Percentiles rank a stretch among this genome's conserved stretches.
Conservation (phyloP, 495 filamentous ascomycete species). For the Antarctomyces pellizariae region DNA sequence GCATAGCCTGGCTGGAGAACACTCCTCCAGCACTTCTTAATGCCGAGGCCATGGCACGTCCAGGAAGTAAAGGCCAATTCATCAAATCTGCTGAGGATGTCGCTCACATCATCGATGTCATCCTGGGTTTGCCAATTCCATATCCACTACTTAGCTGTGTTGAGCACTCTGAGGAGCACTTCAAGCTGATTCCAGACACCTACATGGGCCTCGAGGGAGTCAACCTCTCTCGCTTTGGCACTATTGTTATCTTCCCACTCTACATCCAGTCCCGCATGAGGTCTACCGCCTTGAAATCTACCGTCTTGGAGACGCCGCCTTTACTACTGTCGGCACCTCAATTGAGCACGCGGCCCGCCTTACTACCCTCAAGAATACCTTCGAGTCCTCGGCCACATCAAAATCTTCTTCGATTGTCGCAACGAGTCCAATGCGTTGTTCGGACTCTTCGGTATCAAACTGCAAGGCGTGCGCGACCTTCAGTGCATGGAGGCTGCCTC, state of each 20-base stretch:
- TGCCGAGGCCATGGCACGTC: no score
- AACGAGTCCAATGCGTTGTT: slow-evolving; percentile 28
- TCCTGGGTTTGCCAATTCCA: no score
- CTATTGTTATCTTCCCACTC: slow-evolving; percentile 23
- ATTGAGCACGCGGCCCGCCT: slow-evolving; percentile 5
- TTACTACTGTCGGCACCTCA: slow-evolving; percentile 10
- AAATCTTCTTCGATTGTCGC: slow-evolving; percentile 33
- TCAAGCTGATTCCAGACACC: no score
- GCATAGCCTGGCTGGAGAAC: no score
- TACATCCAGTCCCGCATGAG: slow-evolving; percentile 11
- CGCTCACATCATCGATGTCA: no score
- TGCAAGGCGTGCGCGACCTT: slow-evolving; percentile 23
- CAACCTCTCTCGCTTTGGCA: slow-evolving; percentile 21
- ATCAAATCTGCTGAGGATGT: no score
- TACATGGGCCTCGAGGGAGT: slow-evolving; percentile 32
- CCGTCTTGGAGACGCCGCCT: slow-evolving; percentile 18
- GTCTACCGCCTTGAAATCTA: slow-evolving; percentile 27
- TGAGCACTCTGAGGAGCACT: no score
- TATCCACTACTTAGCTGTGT: no score
- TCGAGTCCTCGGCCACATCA: slow-evolving; percentile 21
- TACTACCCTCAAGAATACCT: slow-evolving; percentile 22
- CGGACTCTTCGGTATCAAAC: slow-evolving; percentile 15
- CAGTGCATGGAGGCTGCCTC: slow-evolving; percentile 40
- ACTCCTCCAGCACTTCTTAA: no score
- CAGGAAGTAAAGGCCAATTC: no score